Evolutionary conservation across 352 stramenopile genomes (phyloP), one percentile per base, ranked within the genome.

Genomic region (Blastocystis hominis): DNA sequence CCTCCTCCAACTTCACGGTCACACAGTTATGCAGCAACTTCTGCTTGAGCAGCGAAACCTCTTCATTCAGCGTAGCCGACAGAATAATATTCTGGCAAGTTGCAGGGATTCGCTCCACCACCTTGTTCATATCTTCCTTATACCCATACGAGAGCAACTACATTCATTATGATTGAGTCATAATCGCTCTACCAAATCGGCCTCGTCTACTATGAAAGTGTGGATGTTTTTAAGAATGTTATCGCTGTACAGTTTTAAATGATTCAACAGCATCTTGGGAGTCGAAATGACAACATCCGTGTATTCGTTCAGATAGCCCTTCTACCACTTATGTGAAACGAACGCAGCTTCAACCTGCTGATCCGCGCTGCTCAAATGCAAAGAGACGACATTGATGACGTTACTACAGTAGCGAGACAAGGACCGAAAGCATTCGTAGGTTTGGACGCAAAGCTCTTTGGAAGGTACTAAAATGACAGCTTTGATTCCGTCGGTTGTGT

Each of bases 11-110:
- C 89, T 98, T 98, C 47, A 99, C 91, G 15, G 98, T 93, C 20
- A 95, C 95, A 1, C 96, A 95, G 84, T 96, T 98, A 92, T 98
- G 94, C 86, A 99, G 91, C 17, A 98, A 92, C 6, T 97, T 94
- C 86, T 95, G 94, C 92, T 98, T 98, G 47, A 99, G 92, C 64
- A 95, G 94, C 89, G 97, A 92, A 30, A 99, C 91, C 90, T 98
- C 95, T 0, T 93, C 92, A 66, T 93, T 97, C 3, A 99, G 91
- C 63, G 96, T 99, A 3, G 96, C 96, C 40, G 94, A 98, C 93
- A 99, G 97, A 84, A 98, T 95, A 69, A 98, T 97, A 62, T 92
- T 96, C 92, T 99, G 96, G 88, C 94, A 98, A 36, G 97, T 97
- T 90, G 97, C 97, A n/a, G 96, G 95, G 47, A 98, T 89, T 17